Conservation (phyloP, 2,329 filamentous ascomycete genomes). For the Mycosphaerella arachidis region DNA sequence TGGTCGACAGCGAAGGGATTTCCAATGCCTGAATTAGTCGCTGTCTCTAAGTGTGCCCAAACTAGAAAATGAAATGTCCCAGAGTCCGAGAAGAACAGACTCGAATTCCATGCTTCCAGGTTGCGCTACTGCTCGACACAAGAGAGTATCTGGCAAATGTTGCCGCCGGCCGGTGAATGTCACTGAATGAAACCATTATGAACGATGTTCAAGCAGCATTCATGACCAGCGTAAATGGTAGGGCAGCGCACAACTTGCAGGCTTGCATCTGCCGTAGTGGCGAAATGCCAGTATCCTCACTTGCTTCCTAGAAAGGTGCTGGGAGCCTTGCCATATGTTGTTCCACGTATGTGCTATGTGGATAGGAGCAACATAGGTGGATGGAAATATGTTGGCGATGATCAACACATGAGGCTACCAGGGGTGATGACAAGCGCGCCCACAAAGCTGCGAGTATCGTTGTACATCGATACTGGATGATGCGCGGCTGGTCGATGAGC, state of each 20-base stretch:
- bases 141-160: slow-evolving; percentile 1
- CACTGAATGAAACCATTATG: neutral
- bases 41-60: too few species aligned
- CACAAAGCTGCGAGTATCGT: neutral
- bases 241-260: neutral
- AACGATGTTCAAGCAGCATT: slow-evolving; percentile 3
- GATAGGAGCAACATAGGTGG: neutral
- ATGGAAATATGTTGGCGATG: neutral
- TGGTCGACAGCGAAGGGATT: too few species aligned
- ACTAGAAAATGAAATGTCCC: too few species aligned
- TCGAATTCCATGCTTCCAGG: neutral
- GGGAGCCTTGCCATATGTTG: slow-evolving; percentile 4
- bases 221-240: neutral
- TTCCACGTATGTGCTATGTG: neutral
- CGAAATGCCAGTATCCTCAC: neutral
- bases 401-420: neutral
- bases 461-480: neutral
- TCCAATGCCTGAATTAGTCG: too few species aligned
- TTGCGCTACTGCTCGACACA: neutral
- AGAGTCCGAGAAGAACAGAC: neutral
- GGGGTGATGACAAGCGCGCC: neutral
- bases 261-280: neutral
- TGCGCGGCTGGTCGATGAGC: neutral
- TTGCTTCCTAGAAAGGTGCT: neutral
- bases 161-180: neutral